Evolutionary conservation across 495 filamentous ascomycete genomes (phyloP).

Genomic region (Penicillium waksmanii): DNA sequence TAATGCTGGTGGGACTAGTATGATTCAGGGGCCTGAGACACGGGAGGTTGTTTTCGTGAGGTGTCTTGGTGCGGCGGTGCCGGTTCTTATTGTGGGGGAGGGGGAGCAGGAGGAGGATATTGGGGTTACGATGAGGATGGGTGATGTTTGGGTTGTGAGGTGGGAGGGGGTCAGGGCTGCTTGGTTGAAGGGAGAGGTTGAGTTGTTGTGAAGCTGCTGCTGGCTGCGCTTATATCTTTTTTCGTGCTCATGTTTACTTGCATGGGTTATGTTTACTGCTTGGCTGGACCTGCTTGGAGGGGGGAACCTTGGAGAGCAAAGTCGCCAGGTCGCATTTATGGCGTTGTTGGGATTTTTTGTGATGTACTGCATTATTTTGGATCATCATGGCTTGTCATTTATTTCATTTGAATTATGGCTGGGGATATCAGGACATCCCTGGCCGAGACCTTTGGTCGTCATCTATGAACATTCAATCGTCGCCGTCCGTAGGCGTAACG

Average conservation of each 20-base stretch:
- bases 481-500: not conserved
- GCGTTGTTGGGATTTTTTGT: not conserved
- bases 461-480: conserved; percentile 10
- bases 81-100: conserved; percentile 57
- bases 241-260: not conserved
- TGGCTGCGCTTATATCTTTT: conserved; percentile 23
- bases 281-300: too few relatives aligned
- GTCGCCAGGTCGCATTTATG: conserved; percentile 12
- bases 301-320: too few relatives aligned
- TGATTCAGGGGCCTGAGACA: conserved; percentile 86
- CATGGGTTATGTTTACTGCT: too few relatives aligned
- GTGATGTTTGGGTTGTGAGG: conserved; percentile 84
- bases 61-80: conserved; percentile 62
- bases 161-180: conserved; percentile 79
- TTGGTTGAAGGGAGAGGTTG: conserved; percentile 74
- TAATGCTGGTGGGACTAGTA: conserved; percentile 82
- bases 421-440: not conserved
- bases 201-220: conserved; percentile 66
- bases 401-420: not conserved
- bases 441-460: not conserved
- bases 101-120: conserved; percentile 59
- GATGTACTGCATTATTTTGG: conserved; percentile 4
- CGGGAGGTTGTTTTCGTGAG: conserved; percentile 84
- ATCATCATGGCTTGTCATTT: conserved; percentile 12
- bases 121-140: conserved; percentile 64